These are phyloP conservation scores for Oxytropis ochrocephala DNA, from an alignment of 306 rosid species.

Conservation along the genomic window DNA sequence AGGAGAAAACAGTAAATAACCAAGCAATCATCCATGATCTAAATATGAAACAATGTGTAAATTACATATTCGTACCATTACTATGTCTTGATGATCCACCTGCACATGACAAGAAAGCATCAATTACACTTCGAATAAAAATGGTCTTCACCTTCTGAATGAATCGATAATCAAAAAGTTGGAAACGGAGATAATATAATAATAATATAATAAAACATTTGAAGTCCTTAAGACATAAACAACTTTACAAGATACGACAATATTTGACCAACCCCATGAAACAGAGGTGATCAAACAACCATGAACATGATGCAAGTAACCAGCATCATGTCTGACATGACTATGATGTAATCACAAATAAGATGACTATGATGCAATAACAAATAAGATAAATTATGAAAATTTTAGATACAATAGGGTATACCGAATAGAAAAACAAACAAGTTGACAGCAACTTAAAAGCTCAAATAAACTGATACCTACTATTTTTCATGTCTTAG, in stretches of 20 bases:
- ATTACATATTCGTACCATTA: constrained; percentile 60
- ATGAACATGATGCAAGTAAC: background rate
- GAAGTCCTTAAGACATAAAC: background rate
- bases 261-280: background rate
- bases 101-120: constrained; percentile 33
- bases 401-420: background rate
- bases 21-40: constrained; percentile 1
- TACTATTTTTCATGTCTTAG: background rate
- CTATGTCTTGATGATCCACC: constrained; percentile 99
- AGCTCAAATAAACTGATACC: background rate
- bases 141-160: background rate
- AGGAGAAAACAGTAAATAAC: constrained; percentile 14
- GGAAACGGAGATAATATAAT: background rate
- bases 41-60: constrained; percentile 5
- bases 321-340: background rate
- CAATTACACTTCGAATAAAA: constrained; percentile 18
- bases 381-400: background rate
- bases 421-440: background rate
- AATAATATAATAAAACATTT: background rate
- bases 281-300: background rate
- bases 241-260: background rate
- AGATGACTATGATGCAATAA: background rate
- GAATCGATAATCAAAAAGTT: constrained; percentile 3
- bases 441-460: background rate
- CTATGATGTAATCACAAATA: background rate